phyloP scores from a whole-genome alignment of 202 grass and related monocot species.

The Panicum hallii region DNA sequence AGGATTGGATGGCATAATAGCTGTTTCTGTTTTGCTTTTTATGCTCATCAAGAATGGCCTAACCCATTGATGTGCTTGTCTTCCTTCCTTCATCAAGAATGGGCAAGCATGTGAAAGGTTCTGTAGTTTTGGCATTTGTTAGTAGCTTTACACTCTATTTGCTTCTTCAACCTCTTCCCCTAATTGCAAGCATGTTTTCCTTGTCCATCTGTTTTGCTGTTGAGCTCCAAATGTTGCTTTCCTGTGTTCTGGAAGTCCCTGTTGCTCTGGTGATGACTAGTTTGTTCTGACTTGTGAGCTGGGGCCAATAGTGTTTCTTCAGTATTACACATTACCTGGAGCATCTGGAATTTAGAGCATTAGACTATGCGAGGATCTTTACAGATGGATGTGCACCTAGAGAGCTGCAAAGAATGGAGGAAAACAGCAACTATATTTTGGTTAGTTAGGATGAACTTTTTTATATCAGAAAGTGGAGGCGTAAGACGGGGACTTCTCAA shows the following conservation, averaged over 20 bases:
- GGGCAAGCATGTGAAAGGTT: background rate
- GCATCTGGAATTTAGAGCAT: constrained; percentile 33
- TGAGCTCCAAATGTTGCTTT: background rate
- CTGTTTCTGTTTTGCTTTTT: background rate
- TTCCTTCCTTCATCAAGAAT: constrained; percentile 19
- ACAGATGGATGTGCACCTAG: constrained; percentile 48
- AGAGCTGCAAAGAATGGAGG: constrained; percentile 27
- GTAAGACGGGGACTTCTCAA: constrained; percentile 53
- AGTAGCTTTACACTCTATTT: background rate
- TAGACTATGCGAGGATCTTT: constrained; percentile 44
- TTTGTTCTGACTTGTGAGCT: constrained; percentile 29
- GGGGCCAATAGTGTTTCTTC: constrained; percentile 25
- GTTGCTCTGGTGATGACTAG: constrained; percentile 22
- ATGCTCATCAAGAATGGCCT: constrained; percentile 13
- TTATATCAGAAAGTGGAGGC: constrained; percentile 46
- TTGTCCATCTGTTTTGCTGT: background rate
- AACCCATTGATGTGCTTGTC: background rate
- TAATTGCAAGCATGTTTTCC: background rate
- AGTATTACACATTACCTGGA: constrained; percentile 21
- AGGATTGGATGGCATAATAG: background rate
- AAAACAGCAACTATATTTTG: constrained; percentile 28
- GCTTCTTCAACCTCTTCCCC: background rate
- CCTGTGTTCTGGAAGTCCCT: constrained; percentile 14
- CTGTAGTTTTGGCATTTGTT: background rate
- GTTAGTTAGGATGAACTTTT: constrained; percentile 56